A percentile compares a stretch with the other conserved stretches of the same genome.
phyloP scores from a whole-genome alignment of 2,329 filamentous ascomycete genomes.

The Fusarium sp. region DNA sequence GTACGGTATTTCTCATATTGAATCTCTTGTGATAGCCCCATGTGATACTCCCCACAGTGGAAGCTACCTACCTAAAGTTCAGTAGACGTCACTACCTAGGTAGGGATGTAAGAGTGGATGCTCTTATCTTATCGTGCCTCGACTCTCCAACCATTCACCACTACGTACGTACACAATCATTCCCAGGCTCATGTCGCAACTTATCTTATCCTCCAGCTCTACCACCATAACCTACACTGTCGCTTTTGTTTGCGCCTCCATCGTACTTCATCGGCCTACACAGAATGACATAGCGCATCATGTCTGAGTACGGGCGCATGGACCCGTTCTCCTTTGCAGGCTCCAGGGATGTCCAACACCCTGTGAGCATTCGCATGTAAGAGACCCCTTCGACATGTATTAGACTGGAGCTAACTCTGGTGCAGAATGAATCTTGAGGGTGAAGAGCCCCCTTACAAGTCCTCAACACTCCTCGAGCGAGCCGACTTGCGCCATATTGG shows the following conservation, averaged over 20 bases:
- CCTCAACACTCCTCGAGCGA: constrained; percentile 80
- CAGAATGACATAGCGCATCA: constrained; percentile 51
- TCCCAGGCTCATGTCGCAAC: constrained; percentile 18
- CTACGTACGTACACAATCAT: constrained; percentile 2
- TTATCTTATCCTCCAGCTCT: constrained; percentile 1
- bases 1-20: too few relatives aligned
- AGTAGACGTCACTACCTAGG: neutral
- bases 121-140: constrained; percentile 34
- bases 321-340: constrained; percentile 96
- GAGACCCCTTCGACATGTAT: neutral
- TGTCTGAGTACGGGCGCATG: constrained; percentile 70
- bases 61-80: neutral
- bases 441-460: constrained; percentile 57
- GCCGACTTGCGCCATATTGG: constrained; percentile 74
- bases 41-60: constrained; percentile 10
- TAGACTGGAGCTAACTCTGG: constrained; percentile 33
- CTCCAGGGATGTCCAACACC: constrained; percentile 84
- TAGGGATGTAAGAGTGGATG: neutral
- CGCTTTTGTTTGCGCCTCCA: neutral
- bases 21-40: too few relatives aligned
- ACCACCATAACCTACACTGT: neutral
- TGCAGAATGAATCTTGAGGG: constrained; percentile 63
- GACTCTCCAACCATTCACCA: neutral
- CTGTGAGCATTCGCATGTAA: constrained; percentile 76
- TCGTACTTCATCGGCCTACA: neutral